Base-by-base conservation (phyloP, 2,329 filamentous ascomycete genomes). In the Aureobasidium leucospermi region DNA sequence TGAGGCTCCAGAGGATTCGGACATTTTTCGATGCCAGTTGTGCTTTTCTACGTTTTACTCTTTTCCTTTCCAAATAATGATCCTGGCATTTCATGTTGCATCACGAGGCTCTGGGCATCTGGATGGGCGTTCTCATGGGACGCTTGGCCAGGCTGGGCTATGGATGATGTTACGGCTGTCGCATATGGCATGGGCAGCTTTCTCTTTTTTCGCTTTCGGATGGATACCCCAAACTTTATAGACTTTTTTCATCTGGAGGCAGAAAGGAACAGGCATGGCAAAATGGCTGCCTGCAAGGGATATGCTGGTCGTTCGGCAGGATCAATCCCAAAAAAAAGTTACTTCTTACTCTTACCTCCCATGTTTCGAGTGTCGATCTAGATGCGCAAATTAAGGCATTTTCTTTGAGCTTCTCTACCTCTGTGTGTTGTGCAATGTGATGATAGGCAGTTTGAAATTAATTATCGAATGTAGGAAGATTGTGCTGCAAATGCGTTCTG, bases 271-370 rank as follows among this genome's bases (percentile, higher is more conserved):
- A 39, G 58, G 58, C 58, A 59, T 45, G 58, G 48, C 58, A 53
- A 59, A 42, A 58, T 29, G 38, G 58, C 58, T 51, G 58, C 47
- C 58, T 59, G 39, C 34, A 48, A 52, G 58, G 57, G 58, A 59
- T 59, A 59, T 59, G 58, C 58, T 59, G 58, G 58, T 52, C 46
- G 13, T 16, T 60, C 42, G 32, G 59, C 52, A 58, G 59, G 59
- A 61, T 61, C 51, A 48, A 53, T 38, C 59, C n/a, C 42, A 47
- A 61, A 61, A 60, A 60, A 56, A 61, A 47, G 38, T 61, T 58
- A 58, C 42, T 57, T 34, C 29, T 23, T 29, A 16, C 23, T 19
- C 43, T 38, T 29, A 16, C 46, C 38, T 8, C 29, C 11, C 29
- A 41, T 28, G 38, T 43, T 46, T 46, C 16, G 41, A 45, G 28